A percentile compares a stretch with the other conserved stretches of the same genome.
Conservation (phyloP, 768 basidiomycete genomes). For the Mycena galericulata region DNA sequence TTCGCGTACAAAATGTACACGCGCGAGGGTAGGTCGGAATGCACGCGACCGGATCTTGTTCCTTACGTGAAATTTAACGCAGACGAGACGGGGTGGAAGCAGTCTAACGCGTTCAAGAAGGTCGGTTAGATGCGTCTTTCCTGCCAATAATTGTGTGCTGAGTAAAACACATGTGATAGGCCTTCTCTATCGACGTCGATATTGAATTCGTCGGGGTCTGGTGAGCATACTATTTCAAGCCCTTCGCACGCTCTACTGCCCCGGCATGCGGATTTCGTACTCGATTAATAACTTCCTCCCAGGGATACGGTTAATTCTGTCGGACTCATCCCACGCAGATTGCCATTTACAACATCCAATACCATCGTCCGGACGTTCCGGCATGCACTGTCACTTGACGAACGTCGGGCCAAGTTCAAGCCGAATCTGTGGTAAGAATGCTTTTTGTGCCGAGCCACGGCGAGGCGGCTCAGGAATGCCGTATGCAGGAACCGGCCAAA, state of each 20-base stretch:
- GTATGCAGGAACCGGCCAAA: slow-evolving; percentile 48
- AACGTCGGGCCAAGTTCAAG: slow-evolving; percentile 64
- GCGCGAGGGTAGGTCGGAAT: slow-evolving; percentile 19
- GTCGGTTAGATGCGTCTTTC: not conserved
- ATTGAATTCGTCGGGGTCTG: slow-evolving; percentile 68
- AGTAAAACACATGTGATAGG: slow-evolving; percentile 22
- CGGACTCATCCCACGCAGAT: slow-evolving; percentile 54
- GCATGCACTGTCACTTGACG: slow-evolving; percentile 68
- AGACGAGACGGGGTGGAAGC: slow-evolving; percentile 40
- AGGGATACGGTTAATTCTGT: slow-evolving; percentile 72
- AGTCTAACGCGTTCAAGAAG: slow-evolving; percentile 54
- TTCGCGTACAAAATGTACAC: slow-evolving; percentile 73
- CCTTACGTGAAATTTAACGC: not conserved
- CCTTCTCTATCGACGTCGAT: slow-evolving; percentile 56
- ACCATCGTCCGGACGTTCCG: slow-evolving; percentile 60
- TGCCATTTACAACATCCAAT: slow-evolving; percentile 62
- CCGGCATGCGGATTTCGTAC: not conserved
- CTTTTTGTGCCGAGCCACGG: no score
- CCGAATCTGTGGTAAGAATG: slow-evolving; percentile 58
- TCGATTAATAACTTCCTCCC: not conserved
- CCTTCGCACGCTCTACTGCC: slow-evolving; percentile 2
- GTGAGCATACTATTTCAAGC: slow-evolving; percentile 39
- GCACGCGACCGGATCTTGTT: not conserved
- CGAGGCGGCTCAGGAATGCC: no score
- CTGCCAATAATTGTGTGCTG: not conserved